These are phyloP conservation scores for Candida cerambycidarum DNA, from an alignment of 805 yeast genomes.

Conservation along the genomic window DNA sequence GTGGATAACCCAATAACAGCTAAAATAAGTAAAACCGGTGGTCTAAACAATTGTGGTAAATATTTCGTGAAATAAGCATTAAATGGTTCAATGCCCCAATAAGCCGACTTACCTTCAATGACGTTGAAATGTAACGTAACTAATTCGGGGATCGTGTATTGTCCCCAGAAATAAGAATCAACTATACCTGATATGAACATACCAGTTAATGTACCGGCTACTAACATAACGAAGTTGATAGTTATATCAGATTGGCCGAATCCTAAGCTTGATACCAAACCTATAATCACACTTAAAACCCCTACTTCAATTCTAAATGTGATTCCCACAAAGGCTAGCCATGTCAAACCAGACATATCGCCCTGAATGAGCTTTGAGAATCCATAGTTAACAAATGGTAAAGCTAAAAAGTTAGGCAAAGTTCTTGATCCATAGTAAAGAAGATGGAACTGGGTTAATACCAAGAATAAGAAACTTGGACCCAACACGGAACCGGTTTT, in stretches of 20 bases:
- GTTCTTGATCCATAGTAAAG: constrained; percentile 80
- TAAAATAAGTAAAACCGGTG: constrained; percentile 46
- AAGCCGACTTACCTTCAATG: constrained; percentile 64
- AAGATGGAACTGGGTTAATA: constrained; percentile 73
- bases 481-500: constrained; percentile 31
- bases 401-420: constrained; percentile 81
- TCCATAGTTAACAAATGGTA: constrained; percentile 68
- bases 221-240: constrained; percentile 36
- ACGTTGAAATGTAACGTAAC: constrained; percentile 74
- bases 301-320: constrained; percentile 75
- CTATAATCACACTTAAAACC: constrained; percentile 50
- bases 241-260: constrained; percentile 47
- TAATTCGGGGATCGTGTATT: constrained; percentile 67
- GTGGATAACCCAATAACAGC: constrained; percentile 39
- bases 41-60: constrained; percentile 34
- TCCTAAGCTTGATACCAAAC: constrained; percentile 42
- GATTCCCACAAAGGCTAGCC: constrained; percentile 61
- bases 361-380: constrained; percentile 52
- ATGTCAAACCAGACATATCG: constrained; percentile 44
- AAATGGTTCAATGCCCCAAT: constrained; percentile 87
- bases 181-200: constrained; percentile 45
- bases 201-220: constrained; percentile 43
- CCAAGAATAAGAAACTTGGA: constrained; percentile 60
- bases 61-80: constrained; percentile 62
- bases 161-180: constrained; percentile 79